Base-by-base conservation (phyloP, 108 stramenopile genomes). In the Thalassiosira profunda region DNA sequence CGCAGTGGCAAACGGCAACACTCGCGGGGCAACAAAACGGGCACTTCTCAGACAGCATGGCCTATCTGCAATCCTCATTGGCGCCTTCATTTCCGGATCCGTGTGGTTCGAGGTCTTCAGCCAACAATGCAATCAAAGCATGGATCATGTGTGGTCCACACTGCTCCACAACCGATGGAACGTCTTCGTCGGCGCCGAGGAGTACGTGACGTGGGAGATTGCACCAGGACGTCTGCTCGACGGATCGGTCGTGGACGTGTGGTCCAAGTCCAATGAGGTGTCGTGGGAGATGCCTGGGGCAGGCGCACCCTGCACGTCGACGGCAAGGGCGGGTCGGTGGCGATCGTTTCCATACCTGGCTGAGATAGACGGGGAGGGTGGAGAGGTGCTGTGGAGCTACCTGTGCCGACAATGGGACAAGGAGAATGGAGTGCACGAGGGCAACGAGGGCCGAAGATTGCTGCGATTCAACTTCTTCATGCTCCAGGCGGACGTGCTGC, bases 151-250 rank as follows among this genome's bases (percentile, higher is more conserved):
- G 5, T 90, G 87, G 87, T 84, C 82, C 48, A 88, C 94, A 1
- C 11, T 95, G 10, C 56, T 95, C 6, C 91, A 92, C 58, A 89
- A 89, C 63, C 67, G 94, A 46, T 95, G 90, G 94, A 95, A 95
- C 54, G 94, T 95, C 2, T 95, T 95, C 47, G 84, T 90, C 7
- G 89, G 92, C 14, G 92, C 92, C 2, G 92, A 93, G 60, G 87
- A 93, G 83, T 87, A 54, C 63, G 93, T 94, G 20, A 94, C 93
- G 4, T 94, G 94, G 94, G 94, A 95, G 47, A 92, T 95, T 48
- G 91, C 91, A 1, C 91, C 91, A 11, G 94, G 93, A 21, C 64
- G 60, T 37, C 63, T 94, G 43, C 67, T 63, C 1, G 89, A 94
- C 63, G 93, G 93, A 35, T 88, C 88, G 5, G 74, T 91, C 35